Evolutionary conservation across 192 early-diverging fungal genomes (phyloP), one percentile per base, ranked within the genome.

Genomic region (Mortierella hygrophila): DNA sequence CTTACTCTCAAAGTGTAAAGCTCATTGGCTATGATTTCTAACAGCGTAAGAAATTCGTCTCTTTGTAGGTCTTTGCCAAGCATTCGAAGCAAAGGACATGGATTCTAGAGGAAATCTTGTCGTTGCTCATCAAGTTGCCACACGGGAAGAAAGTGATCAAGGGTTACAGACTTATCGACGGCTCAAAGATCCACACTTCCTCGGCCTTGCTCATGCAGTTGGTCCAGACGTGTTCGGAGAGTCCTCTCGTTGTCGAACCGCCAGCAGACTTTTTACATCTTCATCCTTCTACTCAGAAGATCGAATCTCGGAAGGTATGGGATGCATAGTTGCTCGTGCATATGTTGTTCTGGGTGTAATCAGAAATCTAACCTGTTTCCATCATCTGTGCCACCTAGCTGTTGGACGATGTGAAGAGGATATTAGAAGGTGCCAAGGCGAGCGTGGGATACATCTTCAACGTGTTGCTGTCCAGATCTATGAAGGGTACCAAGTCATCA

Each of bases 21-120:
- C 41, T 38, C 20, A 23, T 26, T 21, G 29, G n/a, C 70, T 74
- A 29, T 29, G 6, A 57, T 68, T 23, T 21, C 35, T 65, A 76
- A 65, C 42, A 74, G 4, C 0, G 20, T 16, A 44, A 29, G 18
- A 5, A 3, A 23, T 70, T 23, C 3, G 6, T 29, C 68, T 7
- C 63, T 10, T 35, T 13, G 0, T 75, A 83, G 76, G 16, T 85
- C 11, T 97, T 94, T 82, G 81, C 90, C 13, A 90, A 89, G 63
- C 81, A 94, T 57, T 75, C 89, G 0, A 81, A 74, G 13, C 97
- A 97, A 73, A 90, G 96, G 37, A 83, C 81, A 29, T 96, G 96
- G 92, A 96, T 98, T 38, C 80, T 98, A 35, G 97, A 97, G 73
- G 97, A 98, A 75, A 94, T 97, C n/a, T 89, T 96, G 21, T 92